Conservation (phyloP, 257 asterid genomes). For the Primulina eburnea region DNA sequence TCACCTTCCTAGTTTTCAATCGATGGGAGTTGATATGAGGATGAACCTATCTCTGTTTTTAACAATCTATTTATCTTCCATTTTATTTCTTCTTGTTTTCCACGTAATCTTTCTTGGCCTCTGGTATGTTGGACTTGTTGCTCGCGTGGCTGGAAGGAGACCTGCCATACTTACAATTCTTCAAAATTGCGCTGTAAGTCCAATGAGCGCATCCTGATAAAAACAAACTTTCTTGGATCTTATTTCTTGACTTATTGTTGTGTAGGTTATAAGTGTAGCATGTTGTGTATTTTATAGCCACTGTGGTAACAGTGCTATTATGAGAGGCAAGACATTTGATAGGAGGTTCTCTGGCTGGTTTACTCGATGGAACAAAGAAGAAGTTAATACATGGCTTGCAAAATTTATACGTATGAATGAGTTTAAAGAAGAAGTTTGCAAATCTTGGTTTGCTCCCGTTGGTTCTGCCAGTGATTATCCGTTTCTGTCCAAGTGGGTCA, state of each 20-base stretch:
- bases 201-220: constrained; percentile 25
- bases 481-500: constrained; percentile 87
- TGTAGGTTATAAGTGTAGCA: constrained; percentile 99
- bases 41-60: constrained; percentile 93
- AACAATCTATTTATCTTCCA: constrained; percentile 79
- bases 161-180: constrained; percentile 81
- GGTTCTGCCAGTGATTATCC: constrained; percentile 98
- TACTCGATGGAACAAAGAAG: constrained; percentile 74
- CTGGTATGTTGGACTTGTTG: constrained; percentile 93
- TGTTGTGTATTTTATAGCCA: constrained; percentile 99
- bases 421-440: constrained; percentile 85
- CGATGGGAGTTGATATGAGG: constrained; percentile 98
- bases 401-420: constrained; percentile 80
- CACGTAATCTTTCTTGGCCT: constrained; percentile 88
- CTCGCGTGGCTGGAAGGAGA: constrained; percentile 94
- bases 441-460: constrained; percentile 99
- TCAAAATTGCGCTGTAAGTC: constrained; percentile 94
- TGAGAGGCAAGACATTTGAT: constrained; percentile 63
- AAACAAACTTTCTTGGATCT: constrained; percentile 33
- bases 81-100: constrained; percentile 85
- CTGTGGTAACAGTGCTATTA: constrained; percentile 91
- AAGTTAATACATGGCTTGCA: constrained; percentile 75
- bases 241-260: constrained; percentile 40
- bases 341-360: constrained; percentile 73
- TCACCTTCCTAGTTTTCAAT: constrained; percentile 98